Evolutionary conservation across 23 red algal genomes (phyloP).

Genomic region (Gracilaria vermiculophylla): DNA sequence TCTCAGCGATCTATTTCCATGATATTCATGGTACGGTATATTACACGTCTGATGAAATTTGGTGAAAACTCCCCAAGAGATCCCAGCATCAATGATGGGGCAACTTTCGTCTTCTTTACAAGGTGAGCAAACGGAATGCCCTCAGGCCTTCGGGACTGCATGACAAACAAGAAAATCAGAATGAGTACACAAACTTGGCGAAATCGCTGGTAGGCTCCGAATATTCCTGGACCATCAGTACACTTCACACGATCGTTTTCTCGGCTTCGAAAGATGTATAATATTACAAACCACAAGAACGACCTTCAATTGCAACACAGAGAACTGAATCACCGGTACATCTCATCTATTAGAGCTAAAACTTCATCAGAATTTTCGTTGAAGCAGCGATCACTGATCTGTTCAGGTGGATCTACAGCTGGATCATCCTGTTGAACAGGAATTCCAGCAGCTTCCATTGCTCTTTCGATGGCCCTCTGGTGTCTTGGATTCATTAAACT

Average conservation of each 20-base stretch:
- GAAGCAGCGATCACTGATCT: slow-evolving; percentile 56
- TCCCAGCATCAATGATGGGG: neutral
- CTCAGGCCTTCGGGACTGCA: neutral
- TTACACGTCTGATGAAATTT: no score
- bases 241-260: neutral
- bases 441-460: slow-evolving; percentile 46
- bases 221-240: neutral
- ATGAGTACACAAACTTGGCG: slow-evolving; percentile 6
- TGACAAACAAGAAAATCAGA: slow-evolving; percentile 25
- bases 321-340: slow-evolving; percentile 34
- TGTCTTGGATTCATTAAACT: slow-evolving; percentile 67
- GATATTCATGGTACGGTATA: no score
- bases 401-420: slow-evolving; percentile 44
- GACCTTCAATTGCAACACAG: neutral
- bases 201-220: neutral
- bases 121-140: neutral
- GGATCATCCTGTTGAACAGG: neutral
- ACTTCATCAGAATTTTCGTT: slow-evolving; percentile 46
- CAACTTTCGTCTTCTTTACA: neutral
- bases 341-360: slow-evolving; percentile 49
- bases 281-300: neutral
- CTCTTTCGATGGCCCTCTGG: slow-evolving; percentile 50
- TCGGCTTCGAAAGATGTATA: neutral
- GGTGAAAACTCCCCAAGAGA: no score
- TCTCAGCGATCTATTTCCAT: no score